Evolutionary conservation across 2,329 filamentous ascomycete species (phyloP).

Genomic region (Claviceps humidiphila): DNA sequence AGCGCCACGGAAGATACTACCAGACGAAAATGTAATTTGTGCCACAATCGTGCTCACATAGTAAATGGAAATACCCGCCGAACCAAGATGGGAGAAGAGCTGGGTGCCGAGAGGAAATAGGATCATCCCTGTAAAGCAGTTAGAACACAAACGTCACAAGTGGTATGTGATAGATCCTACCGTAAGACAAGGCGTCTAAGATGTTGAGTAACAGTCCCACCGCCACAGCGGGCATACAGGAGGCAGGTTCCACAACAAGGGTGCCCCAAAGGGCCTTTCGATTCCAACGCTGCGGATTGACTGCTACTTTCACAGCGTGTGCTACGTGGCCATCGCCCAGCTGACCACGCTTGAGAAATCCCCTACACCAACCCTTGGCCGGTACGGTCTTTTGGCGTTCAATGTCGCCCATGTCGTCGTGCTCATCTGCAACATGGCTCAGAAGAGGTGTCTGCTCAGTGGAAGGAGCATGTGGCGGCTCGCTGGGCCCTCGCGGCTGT

Average conservation of each 20-base stretch:
- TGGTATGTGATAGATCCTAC: slow-evolving; percentile 26
- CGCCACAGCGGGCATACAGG: slow-evolving; percentile 71
- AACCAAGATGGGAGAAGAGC: slow-evolving; percentile 72
- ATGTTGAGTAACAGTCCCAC: slow-evolving; percentile 85
- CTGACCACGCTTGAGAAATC: slow-evolving; percentile 18
- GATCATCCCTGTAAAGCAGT: slow-evolving; percentile 55
- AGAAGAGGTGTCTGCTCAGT: slow-evolving; percentile 38
- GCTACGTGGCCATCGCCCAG: slow-evolving; percentile 19
- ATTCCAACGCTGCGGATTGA: slow-evolving; percentile 62
- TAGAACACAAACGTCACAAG: slow-evolving; percentile 7
- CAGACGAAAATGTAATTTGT: slow-evolving; percentile 76
- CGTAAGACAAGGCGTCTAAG: slow-evolving; percentile 88
- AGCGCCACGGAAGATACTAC: slow-evolving; percentile 80
- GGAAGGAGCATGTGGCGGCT: slow-evolving; percentile 6
- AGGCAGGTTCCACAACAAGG: slow-evolving; percentile 51
- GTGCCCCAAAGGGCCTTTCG: slow-evolving; percentile 49
- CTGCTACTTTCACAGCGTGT: slow-evolving; percentile 21
- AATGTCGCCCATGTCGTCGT: slow-evolving; percentile 26
- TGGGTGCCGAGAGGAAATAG: slow-evolving; percentile 82
- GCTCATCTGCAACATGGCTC: slow-evolving; percentile 18
- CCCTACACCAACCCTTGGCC: slow-evolving; percentile 21
- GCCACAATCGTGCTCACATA: slow-evolving; percentile 96
- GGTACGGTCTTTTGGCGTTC: slow-evolving; percentile 34
- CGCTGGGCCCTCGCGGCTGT: slow-evolving; percentile 6
- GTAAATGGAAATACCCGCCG: slow-evolving; percentile 95